Percentiles rank a stretch among this genome's conserved stretches.
Conservation (phyloP, 495 filamentous ascomycete genomes). For the Lindgomyces ingoldianus region DNA sequence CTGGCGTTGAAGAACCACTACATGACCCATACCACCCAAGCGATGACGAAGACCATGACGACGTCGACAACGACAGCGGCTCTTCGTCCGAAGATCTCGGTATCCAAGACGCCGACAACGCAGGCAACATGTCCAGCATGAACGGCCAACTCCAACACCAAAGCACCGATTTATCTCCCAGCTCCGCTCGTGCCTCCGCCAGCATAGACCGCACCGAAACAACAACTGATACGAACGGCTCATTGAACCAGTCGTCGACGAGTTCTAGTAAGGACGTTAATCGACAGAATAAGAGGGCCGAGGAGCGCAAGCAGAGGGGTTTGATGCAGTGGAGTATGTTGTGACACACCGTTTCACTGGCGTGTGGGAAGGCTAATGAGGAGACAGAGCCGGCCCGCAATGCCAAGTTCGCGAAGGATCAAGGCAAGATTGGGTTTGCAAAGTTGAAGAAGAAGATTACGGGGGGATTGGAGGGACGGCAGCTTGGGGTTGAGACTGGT, state of each 20-base stretch:
- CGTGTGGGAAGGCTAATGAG: too few relatives aligned
- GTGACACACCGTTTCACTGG: too few relatives aligned
- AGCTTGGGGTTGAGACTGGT: slow-evolving; percentile 69
- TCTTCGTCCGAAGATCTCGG: slow-evolving; percentile 46
- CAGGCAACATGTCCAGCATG: slow-evolving; percentile 34
- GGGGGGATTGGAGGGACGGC: slow-evolving; percentile 58
- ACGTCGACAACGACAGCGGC: slow-evolving; percentile 45
- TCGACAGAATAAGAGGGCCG: slow-evolving; percentile 58
- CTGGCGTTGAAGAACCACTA: slow-evolving; percentile 57
- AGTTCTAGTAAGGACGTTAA: slow-evolving; percentile 40
- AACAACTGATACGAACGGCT: background rate
- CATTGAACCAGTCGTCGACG: background rate
- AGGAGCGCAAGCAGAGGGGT: slow-evolving; percentile 69
- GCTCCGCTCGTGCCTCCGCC: background rate
- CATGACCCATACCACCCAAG: slow-evolving; percentile 59
- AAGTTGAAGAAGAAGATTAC: slow-evolving; percentile 56
- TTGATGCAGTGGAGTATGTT: slow-evolving; percentile 83
- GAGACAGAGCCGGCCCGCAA: slow-evolving; percentile 70
- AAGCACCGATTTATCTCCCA: slow-evolving; percentile 17
- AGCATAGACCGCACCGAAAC: slow-evolving; percentile 2
- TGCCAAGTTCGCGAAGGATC: slow-evolving; percentile 69
- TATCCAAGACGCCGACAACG: slow-evolving; percentile 49
- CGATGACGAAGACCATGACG: slow-evolving; percentile 48
- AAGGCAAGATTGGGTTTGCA: slow-evolving; percentile 62
- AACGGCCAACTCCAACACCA: slow-evolving; percentile 21